Evolutionary conservation across 2,329 filamentous ascomycete species (phyloP).

Genomic region (Pseudocercospora ulei): DNA sequence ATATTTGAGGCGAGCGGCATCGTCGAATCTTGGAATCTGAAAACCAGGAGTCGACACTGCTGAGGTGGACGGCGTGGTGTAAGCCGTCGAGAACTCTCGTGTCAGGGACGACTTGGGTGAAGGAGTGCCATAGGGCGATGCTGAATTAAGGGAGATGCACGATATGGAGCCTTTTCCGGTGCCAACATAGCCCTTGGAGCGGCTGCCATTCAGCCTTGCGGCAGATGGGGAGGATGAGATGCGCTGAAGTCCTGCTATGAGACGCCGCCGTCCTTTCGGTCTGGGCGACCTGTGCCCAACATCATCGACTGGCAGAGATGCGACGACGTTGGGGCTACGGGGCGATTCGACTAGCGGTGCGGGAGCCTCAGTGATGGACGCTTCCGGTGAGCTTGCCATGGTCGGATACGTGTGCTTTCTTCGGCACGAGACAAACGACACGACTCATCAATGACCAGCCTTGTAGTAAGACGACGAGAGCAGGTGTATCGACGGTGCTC

Average conservation of each 20-base stretch:
- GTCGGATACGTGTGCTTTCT: conserved; percentile 1
- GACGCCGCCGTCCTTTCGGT: conserved; percentile 57
- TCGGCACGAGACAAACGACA: no score
- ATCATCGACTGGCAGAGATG: conserved; percentile 26
- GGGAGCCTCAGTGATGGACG: conserved; percentile 18
- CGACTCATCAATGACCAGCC: conserved; percentile 7
- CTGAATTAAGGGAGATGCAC: conserved; percentile 52
- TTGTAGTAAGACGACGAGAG: neutral
- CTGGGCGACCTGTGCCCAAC: conserved; percentile 42
- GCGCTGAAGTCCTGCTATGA: conserved; percentile 65
- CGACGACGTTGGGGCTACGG: conserved; percentile 26
- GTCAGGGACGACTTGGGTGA: conserved; percentile 48
- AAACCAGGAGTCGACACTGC: conserved; percentile 41
- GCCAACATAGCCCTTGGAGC: conserved; percentile 56
- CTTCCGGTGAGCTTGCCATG: conserved; percentile 19
- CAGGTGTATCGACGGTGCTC: neutral
- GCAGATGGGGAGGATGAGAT: conserved; percentile 74
- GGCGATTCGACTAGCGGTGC: conserved; percentile 15
- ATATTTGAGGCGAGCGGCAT: conserved; percentile 48
- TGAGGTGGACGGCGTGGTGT: conserved; percentile 49
- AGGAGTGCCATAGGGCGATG: conserved; percentile 43
- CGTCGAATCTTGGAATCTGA: conserved; percentile 43
- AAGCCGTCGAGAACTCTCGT: conserved; percentile 49
- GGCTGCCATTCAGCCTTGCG: conserved; percentile 52
- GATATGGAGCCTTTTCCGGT: conserved; percentile 55